Conservation (phyloP, 768 basidiomycete genomes). For the Lactarius quietus region DNA sequence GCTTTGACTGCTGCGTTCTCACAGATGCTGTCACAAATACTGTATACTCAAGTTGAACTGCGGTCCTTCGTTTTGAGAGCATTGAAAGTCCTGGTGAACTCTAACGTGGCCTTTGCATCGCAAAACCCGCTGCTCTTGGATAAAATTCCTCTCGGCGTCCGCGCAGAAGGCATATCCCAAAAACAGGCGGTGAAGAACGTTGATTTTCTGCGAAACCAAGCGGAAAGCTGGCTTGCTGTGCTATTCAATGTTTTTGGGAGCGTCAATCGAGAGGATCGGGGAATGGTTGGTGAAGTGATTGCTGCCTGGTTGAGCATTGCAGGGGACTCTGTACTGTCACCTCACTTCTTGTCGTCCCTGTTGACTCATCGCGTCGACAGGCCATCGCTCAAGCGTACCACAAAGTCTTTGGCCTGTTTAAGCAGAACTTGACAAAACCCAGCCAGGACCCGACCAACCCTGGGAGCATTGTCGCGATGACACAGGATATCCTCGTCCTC, state of each 20-base stretch:
- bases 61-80: slow-evolving; percentile 79
- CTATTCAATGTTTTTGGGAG: slow-evolving; percentile 96
- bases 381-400: slow-evolving; percentile 78
- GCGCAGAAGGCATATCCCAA: slow-evolving; percentile 42
- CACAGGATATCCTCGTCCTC: slow-evolving; percentile 82
- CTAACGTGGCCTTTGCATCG: slow-evolving; percentile 58
- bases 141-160: slow-evolving; percentile 32
- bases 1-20: slow-evolving; percentile 74
- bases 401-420: slow-evolving; percentile 72
- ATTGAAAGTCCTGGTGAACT: slow-evolving; percentile 77
- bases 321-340: slow-evolving; percentile 39
- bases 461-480: slow-evolving; percentile 55
- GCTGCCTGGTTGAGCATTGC: slow-evolving; percentile 83
- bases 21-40: slow-evolving; percentile 84
- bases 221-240: slow-evolving; percentile 91
- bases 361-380: slow-evolving; percentile 32
- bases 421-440: slow-evolving; percentile 51
- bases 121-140: slow-evolving; percentile 31
- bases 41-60: slow-evolving; percentile 87
- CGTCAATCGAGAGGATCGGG: slow-evolving; percentile 67
- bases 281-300: slow-evolving; percentile 85
- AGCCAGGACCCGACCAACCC: slow-evolving; percentile 36
- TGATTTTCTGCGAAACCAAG: slow-evolving; percentile 67
- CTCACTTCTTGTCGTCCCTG: not conserved
- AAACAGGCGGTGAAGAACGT: slow-evolving; percentile 65